phyloP scores from a whole-genome alignment of 495 filamentous ascomycete genomes.

The Rhizodiscina lignyota region DNA sequence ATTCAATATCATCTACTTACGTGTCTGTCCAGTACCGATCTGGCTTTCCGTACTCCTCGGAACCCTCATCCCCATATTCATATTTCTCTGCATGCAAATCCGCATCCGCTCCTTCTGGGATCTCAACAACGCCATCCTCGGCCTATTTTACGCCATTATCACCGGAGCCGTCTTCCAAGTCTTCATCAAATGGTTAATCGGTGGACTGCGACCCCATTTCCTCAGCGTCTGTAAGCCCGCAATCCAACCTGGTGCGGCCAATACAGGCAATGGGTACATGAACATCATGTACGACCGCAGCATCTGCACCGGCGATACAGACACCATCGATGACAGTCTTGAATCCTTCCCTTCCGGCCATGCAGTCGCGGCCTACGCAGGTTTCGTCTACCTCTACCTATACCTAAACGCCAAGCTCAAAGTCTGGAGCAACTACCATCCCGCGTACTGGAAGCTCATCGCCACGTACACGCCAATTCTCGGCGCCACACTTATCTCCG shows the following conservation, averaged over 20 bases:
- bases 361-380: conserved; percentile 34
- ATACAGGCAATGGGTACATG: no score
- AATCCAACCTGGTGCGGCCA: conserved; percentile 10
- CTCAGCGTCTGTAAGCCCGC: conserved; percentile 32
- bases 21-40: no score
- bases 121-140: conserved; percentile 42
- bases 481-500: conserved; percentile 37
- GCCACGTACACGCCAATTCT: conserved; percentile 40
- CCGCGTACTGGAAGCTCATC: conserved; percentile 46
- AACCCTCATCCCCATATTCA: neutral
- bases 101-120: conserved; percentile 52
- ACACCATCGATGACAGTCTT: conserved; percentile 29
- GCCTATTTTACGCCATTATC: conserved; percentile 43
- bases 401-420: conserved; percentile 43
- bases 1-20: no score
- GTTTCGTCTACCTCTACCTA: conserved; percentile 31
- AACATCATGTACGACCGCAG: no score
- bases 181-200: conserved; percentile 34
- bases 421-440: conserved; percentile 39
- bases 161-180: conserved; percentile 40
- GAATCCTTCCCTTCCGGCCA: conserved; percentile 36
- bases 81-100: neutral
- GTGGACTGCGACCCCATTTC: conserved; percentile 36
- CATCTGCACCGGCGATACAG: conserved; percentile 32
- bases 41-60: no score